Evolutionary conservation across 106 monocot species (phyloP).

Genomic region (Dendrobium officinale): DNA sequence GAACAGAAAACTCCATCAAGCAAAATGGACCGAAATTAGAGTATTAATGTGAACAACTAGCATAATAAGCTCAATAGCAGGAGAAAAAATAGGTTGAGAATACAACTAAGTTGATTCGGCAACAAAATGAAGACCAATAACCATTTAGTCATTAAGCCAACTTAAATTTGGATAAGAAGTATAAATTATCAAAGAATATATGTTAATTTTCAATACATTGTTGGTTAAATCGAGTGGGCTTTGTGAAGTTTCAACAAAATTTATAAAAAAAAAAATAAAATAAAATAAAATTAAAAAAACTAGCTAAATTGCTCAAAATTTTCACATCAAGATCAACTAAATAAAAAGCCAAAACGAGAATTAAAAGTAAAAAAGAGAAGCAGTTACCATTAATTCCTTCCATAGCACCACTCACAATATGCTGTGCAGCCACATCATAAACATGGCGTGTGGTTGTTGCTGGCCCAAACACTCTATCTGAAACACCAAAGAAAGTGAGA

Average conservation of each 20-base stretch:
- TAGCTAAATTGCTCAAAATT: neutral
- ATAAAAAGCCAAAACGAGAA: neutral
- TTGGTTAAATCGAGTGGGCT: neutral
- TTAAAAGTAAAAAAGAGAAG: neutral
- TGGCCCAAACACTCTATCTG: constrained; percentile 96
- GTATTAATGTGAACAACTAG: neutral
- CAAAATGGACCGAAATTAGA: neutral
- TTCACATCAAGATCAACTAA: neutral
- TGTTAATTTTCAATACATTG: neutral
- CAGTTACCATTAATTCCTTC: constrained; percentile 88
- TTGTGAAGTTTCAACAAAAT: neutral
- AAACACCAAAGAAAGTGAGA: constrained; percentile 10
- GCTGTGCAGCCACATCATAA: constrained; percentile 90
- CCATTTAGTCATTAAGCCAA: neutral
- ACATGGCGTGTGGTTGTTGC: constrained; percentile 93
- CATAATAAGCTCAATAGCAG: neutral
- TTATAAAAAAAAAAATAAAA: too few relatives aligned
- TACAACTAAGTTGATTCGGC: neutral
- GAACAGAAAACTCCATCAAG: neutral
- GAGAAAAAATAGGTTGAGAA: neutral
- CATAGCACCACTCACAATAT: constrained; percentile 94
- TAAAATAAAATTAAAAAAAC: neutral
- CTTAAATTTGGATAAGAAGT: neutral
- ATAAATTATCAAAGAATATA: neutral
- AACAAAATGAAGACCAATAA: neutral